Conservation (phyloP, 495 filamentous ascomycete genomes). For the Penicillium crystallinum region DNA sequence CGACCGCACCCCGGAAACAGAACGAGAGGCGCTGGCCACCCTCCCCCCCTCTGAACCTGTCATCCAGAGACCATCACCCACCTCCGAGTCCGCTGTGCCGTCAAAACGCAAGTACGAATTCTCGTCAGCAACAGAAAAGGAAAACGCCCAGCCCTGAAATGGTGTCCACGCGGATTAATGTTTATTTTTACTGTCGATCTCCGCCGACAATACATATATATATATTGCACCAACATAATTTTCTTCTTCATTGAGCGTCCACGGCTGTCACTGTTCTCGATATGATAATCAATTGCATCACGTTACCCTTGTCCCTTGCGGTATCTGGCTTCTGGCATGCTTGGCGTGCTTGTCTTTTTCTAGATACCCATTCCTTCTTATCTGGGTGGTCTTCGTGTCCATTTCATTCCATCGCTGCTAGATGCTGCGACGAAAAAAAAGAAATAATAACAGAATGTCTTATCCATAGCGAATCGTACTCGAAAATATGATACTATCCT, state of each 20-base stretch:
- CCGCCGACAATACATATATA: neutral
- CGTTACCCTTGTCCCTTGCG: neutral
- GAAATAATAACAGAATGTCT: neutral
- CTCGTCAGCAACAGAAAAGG: slow-evolving; percentile 20
- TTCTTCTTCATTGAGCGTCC: neutral
- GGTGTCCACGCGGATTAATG: slow-evolving; percentile 8
- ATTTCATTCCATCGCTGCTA: neutral
- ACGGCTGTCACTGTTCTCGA: neutral
- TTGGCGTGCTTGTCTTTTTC: neutral
- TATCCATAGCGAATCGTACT: slow-evolving; percentile 17
- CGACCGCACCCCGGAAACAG: slow-evolving; percentile 33
- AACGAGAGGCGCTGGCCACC: slow-evolving; percentile 23
- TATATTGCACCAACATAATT: slow-evolving; percentile 4
- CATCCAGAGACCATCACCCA: slow-evolving; percentile 15
- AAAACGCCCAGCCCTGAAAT: slow-evolving; percentile 27
- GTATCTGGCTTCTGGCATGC: neutral
- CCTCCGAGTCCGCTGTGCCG: slow-evolving; percentile 18
- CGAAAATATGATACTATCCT: no score
- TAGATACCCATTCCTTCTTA: neutral
- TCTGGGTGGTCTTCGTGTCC: neutral
- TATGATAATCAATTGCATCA: slow-evolving; percentile 10
- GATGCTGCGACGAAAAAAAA: no score
- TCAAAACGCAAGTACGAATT: slow-evolving; percentile 28
- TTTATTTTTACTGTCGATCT: slow-evolving; percentile 4
- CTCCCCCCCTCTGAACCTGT: slow-evolving; percentile 16